Evolutionary conservation across 495 filamentous ascomycete genomes (phyloP), one percentile per base, ranked within the genome.

Genomic region (Polyplosphaeria fusca): DNA sequence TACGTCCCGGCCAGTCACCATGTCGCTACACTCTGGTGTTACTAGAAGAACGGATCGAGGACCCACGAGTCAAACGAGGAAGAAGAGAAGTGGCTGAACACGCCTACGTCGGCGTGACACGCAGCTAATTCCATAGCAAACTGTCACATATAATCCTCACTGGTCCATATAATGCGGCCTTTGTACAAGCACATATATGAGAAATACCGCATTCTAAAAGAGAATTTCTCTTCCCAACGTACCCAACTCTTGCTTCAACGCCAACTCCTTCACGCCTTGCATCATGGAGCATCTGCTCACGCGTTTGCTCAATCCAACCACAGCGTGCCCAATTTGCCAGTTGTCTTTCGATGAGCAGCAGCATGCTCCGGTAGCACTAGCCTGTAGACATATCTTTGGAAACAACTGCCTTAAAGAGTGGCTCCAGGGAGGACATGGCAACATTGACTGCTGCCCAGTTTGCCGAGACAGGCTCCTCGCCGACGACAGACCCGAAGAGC

Each of bases 91-190:
- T n/a, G n/a, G n/a, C n/a, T n/a, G n/a, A n/a, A n/a, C n/a, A n/a
- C n/a, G n/a, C n/a, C n/a, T n/a, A n/a, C n/a, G n/a, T n/a, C n/a
- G n/a, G n/a, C n/a, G n/a, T n/a, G n/a, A n/a, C n/a, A n/a, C n/a
- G n/a, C n/a, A n/a, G n/a, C n/a, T n/a, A n/a, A n/a, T n/a, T n/a
- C n/a, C n/a, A n/a, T n/a, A n/a, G n/a, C n/a, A n/a, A n/a, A n/a
- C n/a, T n/a, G n/a, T n/a, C n/a, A n/a, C n/a, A n/a, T n/a, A n/a
- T n/a, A n/a, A n/a, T n/a, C n/a, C 30, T 35, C n/a, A 35, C 30
- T 35, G 30, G 27, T 13, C 39, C 7, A 63, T 59, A 46, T 59
- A 55, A 28, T 59, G 25, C 41, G 58, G 61, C 82, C 0, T 84
- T 83, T 46, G 82, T 81, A 55, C 80, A 80, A 0, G 77, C n/a